Percentiles rank a stretch among this genome's conserved stretches.
Conservation (phyloP, 371 early-diverging fungal genomes). For the Globomyces sp. region DNA sequence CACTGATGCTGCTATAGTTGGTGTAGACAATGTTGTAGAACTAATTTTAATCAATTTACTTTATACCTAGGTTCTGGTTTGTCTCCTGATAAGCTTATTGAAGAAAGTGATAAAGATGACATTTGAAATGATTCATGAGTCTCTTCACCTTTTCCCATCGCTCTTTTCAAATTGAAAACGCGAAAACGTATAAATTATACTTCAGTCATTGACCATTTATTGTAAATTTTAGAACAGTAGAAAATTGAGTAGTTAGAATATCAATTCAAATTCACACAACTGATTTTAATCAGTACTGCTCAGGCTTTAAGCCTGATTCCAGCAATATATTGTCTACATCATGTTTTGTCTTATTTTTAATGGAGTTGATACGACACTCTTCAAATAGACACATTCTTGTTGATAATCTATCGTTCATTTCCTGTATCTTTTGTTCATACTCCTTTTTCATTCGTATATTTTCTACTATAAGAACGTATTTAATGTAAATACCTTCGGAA, state of each 20-base stretch:
- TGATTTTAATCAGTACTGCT: neutral
- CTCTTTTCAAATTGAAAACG: neutral
- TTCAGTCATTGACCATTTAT: no score
- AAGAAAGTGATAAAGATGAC: neutral
- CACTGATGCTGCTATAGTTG: no score
- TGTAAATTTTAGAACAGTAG: neutral
- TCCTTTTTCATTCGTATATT: slow-evolving; percentile 14
- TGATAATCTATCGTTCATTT: slow-evolving; percentile 18
- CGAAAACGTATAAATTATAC: neutral
- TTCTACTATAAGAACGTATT: neutral
- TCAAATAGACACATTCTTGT: slow-evolving; percentile 24
- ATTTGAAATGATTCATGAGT: neutral
- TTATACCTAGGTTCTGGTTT: no score
- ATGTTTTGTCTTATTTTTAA: slow-evolving; percentile 9
- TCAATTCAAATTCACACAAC: neutral
- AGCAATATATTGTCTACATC: slow-evolving; percentile 1
- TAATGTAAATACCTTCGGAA: neutral
- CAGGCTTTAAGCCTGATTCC: slow-evolving; percentile 1
- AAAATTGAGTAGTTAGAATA: neutral
- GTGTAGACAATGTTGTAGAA: no score
- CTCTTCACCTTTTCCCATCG: neutral
- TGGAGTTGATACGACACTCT: slow-evolving; percentile 12
- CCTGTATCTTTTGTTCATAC: slow-evolving; percentile 13
- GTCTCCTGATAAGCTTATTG: neutral
- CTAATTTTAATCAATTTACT: no score